phyloP scores from a whole-genome alignment of 2,329 filamentous ascomycete species.

The Sclerotinia subarctica region DNA sequence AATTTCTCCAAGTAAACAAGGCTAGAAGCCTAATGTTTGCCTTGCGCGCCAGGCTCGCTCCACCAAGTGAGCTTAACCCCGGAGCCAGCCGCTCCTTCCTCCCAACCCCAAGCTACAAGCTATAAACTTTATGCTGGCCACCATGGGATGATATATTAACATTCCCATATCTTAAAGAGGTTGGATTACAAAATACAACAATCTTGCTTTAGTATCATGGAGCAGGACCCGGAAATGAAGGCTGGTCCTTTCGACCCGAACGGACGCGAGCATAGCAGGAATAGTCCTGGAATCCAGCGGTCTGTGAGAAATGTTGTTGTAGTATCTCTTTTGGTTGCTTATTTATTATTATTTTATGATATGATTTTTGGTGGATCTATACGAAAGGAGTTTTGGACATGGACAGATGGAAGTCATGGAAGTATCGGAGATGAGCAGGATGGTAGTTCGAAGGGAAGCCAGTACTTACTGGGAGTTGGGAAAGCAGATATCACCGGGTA shows the following conservation, averaged over 20 bases:
- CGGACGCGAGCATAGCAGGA: constrained; percentile 2
- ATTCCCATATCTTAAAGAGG: background rate
- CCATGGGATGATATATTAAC: constrained; percentile 9
- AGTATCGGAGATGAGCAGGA: constrained; percentile 13
- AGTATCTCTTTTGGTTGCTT: background rate
- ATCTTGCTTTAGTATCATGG: constrained; percentile 2
- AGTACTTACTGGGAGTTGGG: constrained; percentile 64
- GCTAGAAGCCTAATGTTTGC: constrained; percentile 9
- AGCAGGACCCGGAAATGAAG: constrained; percentile 13
- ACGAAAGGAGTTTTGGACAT: constrained; percentile 18
- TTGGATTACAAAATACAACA: background rate
- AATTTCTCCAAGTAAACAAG: constrained; percentile 3
- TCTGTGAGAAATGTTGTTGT: background rate
- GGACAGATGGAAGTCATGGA: constrained; percentile 9
- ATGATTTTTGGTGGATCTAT: background rate
- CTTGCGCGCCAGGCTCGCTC: constrained; percentile 20
- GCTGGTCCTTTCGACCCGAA: constrained; percentile 6
- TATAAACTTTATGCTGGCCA: constrained; percentile 7
- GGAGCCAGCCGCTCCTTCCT: background rate
- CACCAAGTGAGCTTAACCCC: background rate
- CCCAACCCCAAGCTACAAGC: background rate
- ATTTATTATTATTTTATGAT: background rate
- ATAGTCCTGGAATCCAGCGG: background rate
- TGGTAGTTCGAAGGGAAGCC: constrained; percentile 26
- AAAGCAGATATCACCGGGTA: constrained; percentile 72